A percentile compares a stretch with the other conserved stretches of the same genome.
Conservation (phyloP, 140 eudicot species). For the Anethum foeniculum region DNA sequence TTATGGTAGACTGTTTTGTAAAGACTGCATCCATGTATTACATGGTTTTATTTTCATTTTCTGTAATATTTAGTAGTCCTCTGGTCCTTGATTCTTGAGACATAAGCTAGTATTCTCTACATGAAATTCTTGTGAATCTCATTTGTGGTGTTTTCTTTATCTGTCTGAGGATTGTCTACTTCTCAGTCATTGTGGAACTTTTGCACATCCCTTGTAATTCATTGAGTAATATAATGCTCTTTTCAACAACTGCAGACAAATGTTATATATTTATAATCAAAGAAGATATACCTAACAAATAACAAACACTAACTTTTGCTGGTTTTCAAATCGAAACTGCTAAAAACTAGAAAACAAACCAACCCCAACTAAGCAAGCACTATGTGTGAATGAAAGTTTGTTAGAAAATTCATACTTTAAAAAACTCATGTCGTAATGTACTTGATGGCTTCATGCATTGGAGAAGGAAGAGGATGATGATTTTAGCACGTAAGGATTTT, state of each 20-base stretch:
- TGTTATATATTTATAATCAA: neutral
- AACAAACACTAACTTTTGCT: neutral
- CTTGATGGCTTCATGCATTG: neutral
- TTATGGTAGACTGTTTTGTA: neutral
- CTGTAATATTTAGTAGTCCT: neutral
- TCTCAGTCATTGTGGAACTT: neutral
- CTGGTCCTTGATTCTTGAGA: neutral
- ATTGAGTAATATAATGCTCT: neutral
- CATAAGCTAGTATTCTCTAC: neutral
- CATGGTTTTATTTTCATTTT: neutral
- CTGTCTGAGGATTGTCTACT: neutral
- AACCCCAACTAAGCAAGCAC: neutral
- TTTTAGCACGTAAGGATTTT: neutral
- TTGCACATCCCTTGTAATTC: neutral
- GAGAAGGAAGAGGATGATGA: slow-evolving; percentile 1
- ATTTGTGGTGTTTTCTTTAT: neutral
- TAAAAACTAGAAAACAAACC: neutral
- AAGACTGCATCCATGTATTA: neutral
- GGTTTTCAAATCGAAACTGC: neutral
- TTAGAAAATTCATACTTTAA: neutral
- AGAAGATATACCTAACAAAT: neutral
- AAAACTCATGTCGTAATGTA: neutral
- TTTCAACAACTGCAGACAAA: neutral
- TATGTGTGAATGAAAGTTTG: neutral
- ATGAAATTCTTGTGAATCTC: neutral